Conservation (phyloP, 2,329 filamentous ascomycete species). For the Colletotrichum chrysophilum region DNA sequence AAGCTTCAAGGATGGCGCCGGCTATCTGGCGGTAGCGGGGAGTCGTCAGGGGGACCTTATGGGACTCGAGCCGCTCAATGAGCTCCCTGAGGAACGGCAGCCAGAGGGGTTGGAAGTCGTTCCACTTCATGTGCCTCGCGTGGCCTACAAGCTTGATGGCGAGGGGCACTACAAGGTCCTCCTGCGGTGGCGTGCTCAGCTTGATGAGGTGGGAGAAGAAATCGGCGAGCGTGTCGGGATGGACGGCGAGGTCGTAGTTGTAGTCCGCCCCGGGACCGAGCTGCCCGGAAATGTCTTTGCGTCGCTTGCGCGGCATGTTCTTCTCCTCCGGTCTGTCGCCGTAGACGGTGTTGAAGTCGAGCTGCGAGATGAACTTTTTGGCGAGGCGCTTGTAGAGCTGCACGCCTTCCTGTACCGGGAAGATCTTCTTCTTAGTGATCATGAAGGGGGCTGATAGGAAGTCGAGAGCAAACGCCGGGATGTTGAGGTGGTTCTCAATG, state of each 20-base stretch:
- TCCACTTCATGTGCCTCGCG: conserved; percentile 13
- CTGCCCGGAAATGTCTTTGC: neutral
- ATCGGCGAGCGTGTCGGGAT: neutral
- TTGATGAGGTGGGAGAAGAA: neutral
- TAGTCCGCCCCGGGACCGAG: neutral
- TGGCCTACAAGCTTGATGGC: conserved; percentile 21
- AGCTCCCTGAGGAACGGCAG: conserved; percentile 32
- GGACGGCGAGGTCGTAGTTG: neutral
- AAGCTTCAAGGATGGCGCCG: conserved; percentile 24
- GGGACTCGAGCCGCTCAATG: conserved; percentile 10
- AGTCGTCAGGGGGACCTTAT: conserved; percentile 2
- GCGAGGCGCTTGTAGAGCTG: neutral
- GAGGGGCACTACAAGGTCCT: conserved; percentile 24
- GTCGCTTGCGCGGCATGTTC: neutral
- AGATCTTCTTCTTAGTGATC: neutral
- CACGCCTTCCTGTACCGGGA: neutral
- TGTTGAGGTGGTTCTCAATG: neutral
- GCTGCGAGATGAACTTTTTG: neutral
- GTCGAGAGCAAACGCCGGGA: neutral
- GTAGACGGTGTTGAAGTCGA: neutral
- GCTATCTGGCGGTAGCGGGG: conserved; percentile 29
- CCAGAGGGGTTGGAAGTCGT: conserved; percentile 31
- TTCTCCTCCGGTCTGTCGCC: neutral
- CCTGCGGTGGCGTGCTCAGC: conserved; percentile 16
- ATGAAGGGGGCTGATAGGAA: neutral